A percentile compares a stretch with the other conserved stretches of the same genome.
Evolutionary conservation across 306 rosid species (phyloP).

Genomic region (Rosa lucieae): DNA sequence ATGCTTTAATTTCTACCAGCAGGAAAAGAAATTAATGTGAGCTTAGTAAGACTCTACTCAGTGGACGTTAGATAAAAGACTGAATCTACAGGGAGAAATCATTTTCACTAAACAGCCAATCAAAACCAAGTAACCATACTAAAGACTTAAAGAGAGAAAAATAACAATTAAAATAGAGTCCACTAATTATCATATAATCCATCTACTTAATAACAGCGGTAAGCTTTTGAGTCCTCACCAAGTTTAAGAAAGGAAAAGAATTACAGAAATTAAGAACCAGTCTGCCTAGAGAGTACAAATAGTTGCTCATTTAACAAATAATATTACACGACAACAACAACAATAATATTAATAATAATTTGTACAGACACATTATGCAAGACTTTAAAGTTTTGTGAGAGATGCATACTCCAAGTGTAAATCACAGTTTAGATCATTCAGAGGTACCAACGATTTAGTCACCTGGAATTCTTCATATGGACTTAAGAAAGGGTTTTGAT

Average conservation of each 20-base stretch:
- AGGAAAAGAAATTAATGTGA: conserved; percentile 16
- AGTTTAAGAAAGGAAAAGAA: background rate
- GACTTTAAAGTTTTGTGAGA: background rate
- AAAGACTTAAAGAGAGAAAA: background rate
- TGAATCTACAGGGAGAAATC: conserved; percentile 11
- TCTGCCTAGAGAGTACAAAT: background rate
- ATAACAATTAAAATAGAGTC: background rate
- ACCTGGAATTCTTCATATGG: conserved; percentile 99
- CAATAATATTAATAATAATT: background rate
- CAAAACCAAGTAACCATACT: background rate
- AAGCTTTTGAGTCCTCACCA: background rate
- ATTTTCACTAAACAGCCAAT: conserved; percentile 15
- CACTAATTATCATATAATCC: background rate
- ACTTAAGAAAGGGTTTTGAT: conserved; percentile 74
- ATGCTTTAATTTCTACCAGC: conserved; percentile 71
- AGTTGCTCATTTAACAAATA: background rate
- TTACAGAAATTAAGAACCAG: background rate
- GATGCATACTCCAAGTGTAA: background rate
- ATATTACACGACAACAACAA: background rate
- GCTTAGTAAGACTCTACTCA: conserved; percentile 8
- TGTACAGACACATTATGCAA: background rate
- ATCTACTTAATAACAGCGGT: background rate
- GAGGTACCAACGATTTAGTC: conserved; percentile 1
- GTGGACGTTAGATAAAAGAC: background rate
- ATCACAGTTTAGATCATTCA: background rate